Evolutionary conservation across 1,284 basidiomycete genomes (phyloP), one percentile per base, ranked within the genome.

Genomic region (Naganishia albida): DNA sequence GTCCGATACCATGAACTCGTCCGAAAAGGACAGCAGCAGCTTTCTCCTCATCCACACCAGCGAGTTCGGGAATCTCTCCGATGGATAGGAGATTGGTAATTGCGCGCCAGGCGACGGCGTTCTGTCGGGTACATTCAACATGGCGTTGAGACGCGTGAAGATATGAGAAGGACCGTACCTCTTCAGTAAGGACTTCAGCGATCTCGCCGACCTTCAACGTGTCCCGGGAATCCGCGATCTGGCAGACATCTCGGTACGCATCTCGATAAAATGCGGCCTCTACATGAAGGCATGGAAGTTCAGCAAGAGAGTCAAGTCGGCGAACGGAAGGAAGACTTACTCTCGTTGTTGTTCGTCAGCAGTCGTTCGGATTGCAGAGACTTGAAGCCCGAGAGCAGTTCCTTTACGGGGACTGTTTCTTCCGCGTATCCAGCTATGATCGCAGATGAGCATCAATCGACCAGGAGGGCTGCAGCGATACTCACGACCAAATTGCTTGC

Each of bases 41-140:
- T 48, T 60, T 55, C 26, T 67, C 62, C 3, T 72, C 68, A 6
- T 62, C 54, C 2, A 74, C 38, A 7, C 30, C 50, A 16, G 70
- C 70, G 4, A 74, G 48, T 48, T 71, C 67, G 16, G 69, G 67
- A 3, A 69, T 60, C 4, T 71, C 56, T 1, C 72, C 73, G 39
- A 56, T 48, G 23, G 68, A 57, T 18, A 73, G 44, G 15, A 74
- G 60, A 20, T 74, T 60, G 16, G 63, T 46, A 28, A 75, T 72
- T 23, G 72, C 42, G 26, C 70, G 64, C 73, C 74, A 75, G 2
- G 70, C 64, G 7, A 74, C 71, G 13, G 71, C 71, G 63, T 74
- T 71, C 74, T 75, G 28, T 20, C 12, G 7, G 15, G 26, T 20
- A 15, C 25, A 28, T 6, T 20, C 16, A 23, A 20, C 34, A 34